A percentile compares a stretch with the other conserved stretches of the same genome.
phyloP scores from a whole-genome alignment of 441 rosid species.

The Gossypium trilobum region DNA sequence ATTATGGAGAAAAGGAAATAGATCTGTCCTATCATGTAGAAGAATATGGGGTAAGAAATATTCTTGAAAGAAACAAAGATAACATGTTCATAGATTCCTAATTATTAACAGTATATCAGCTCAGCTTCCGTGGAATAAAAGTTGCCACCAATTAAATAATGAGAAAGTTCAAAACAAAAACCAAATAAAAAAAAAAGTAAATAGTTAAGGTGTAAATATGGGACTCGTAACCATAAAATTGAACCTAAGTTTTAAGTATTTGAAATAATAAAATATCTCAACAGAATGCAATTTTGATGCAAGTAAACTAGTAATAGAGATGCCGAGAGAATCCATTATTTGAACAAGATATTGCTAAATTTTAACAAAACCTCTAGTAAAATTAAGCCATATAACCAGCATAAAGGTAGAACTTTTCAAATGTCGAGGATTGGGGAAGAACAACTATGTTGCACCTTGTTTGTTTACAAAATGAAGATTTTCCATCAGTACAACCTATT shows the following conservation, averaged over 20 bases:
- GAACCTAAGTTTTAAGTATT: neutral
- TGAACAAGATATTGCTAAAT: neutral
- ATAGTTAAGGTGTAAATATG: neutral
- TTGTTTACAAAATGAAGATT: neutral
- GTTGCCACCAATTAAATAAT: neutral
- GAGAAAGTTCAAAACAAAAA: neutral
- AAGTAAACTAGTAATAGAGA: neutral
- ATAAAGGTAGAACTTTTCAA: neutral
- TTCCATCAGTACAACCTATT: neutral
- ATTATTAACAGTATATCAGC: neutral
- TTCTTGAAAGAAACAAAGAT: neutral
- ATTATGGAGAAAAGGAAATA: conserved; percentile 5
- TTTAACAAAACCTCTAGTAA: neutral
- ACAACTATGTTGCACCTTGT: neutral
- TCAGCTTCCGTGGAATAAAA: neutral
- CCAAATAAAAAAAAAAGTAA: neutral
- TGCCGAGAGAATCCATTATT: neutral
- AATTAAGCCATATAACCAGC: neutral
- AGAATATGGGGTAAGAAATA: neutral
- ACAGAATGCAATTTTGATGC: neutral
- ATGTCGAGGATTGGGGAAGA: neutral
- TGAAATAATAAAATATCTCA: neutral
- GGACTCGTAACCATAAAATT: neutral
- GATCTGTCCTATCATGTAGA: neutral
- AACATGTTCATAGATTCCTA: neutral